A percentile compares a stretch with the other conserved stretches of the same genome.
phyloP scores from a whole-genome alignment of 345 rosid genomes.

The Cardamine chenopodiifolia region DNA sequence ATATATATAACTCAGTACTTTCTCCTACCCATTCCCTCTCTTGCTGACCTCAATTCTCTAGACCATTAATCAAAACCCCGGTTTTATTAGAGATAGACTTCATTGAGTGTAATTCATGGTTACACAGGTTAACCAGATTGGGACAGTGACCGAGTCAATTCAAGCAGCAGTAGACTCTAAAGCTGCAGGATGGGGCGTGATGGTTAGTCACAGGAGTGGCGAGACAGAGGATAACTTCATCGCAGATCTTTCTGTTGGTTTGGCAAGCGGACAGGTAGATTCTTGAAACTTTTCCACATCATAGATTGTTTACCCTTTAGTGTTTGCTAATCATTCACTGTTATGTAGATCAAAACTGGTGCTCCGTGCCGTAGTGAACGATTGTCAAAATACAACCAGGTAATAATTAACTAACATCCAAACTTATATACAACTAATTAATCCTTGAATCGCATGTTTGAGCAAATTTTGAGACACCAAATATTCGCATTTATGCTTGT shows the following conservation, averaged over 20 bases:
- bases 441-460: not conserved
- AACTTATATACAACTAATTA: not conserved
- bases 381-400: constrained; percentile 98
- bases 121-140: constrained; percentile 94
- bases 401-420: constrained; percentile 38
- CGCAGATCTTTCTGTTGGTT: constrained; percentile 94
- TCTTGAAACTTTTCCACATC: constrained; percentile 12
- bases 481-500: not conserved
- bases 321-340: constrained; percentile 13
- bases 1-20: not conserved
- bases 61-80: not conserved
- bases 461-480: constrained; percentile 5
- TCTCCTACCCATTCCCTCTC: not conserved
- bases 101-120: constrained; percentile 6
- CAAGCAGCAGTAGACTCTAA: constrained; percentile 95
- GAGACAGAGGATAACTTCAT: constrained; percentile 98
- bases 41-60: not conserved
- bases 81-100: not conserved
- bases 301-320: not conserved
- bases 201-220: constrained; percentile 98
- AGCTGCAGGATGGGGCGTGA: constrained; percentile 99
- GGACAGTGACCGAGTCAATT: constrained; percentile 92
- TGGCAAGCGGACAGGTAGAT: constrained; percentile 95
- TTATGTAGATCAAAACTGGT: constrained; percentile 89
- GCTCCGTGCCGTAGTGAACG: constrained; percentile 99